Conservation (phyloP, 371 early-diverging fungal species). For the Lichtheimia corymbifera region DNA sequence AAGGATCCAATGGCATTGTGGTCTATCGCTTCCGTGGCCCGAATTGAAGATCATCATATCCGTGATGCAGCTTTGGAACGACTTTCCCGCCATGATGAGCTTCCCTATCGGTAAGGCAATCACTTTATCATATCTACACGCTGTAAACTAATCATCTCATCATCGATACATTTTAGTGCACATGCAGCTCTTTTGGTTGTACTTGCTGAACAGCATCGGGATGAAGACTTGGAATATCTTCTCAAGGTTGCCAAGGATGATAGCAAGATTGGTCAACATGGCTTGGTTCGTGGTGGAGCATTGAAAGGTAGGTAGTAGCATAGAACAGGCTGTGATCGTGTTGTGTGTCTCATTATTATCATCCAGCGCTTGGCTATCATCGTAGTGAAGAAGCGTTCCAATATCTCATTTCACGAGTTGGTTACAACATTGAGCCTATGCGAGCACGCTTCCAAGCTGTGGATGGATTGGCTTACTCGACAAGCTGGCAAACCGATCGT, state of each 20-base stretch:
- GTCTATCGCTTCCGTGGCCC: constrained; percentile 19
- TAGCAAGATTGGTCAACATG: constrained; percentile 41
- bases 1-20: constrained; percentile 36
- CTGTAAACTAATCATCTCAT: background rate
- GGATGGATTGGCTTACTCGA: constrained; percentile 29
- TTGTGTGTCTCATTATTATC: background rate
- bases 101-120: constrained; percentile 31
- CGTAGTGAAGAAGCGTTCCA: constrained; percentile 45
- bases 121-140: background rate
- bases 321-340: background rate
- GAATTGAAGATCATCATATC: constrained; percentile 33
- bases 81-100: constrained; percentile 21
- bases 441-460: constrained; percentile 29
- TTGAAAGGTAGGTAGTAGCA: constrained; percentile 26
- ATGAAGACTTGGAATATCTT: constrained; percentile 39
- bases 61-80: constrained; percentile 38
- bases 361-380: constrained; percentile 39
- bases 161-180: constrained; percentile 18
- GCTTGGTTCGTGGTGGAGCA: constrained; percentile 33
- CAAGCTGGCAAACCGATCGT: constrained; percentile 37
- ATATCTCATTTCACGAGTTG: constrained; percentile 36
- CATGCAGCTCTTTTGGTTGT: constrained; percentile 29
- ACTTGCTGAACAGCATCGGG: constrained; percentile 46
- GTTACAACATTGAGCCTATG: constrained; percentile 31
- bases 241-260: constrained; percentile 40